phyloP scores from a whole-genome alignment of 768 basidiomycete genomes.

The Stropharia rugosoannulata region DNA sequence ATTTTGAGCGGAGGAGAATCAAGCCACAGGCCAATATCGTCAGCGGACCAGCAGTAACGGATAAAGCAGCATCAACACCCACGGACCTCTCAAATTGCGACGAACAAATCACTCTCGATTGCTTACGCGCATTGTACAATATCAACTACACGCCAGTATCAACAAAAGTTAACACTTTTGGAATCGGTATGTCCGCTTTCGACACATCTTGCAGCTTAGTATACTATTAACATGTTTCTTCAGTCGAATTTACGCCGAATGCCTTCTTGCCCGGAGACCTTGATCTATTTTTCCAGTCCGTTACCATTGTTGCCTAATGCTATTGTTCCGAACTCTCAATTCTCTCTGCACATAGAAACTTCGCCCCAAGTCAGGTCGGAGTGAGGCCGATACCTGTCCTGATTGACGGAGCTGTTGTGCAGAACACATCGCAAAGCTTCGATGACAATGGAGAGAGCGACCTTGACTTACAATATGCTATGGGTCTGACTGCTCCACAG shows the following conservation, averaged over 20 bases:
- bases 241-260: constrained; percentile 55
- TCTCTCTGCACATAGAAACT: constrained; percentile 25
- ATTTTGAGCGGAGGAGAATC: constrained; percentile 17
- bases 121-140: constrained; percentile 39
- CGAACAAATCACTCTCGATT: constrained; percentile 34
- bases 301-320: neutral
- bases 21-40: constrained; percentile 11
- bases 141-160: constrained; percentile 32
- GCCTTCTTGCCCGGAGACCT: constrained; percentile 43
- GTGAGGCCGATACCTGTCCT: constrained; percentile 32
- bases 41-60: constrained; percentile 19
- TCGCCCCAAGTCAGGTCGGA: constrained; percentile 36
- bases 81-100: constrained; percentile 26
- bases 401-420: constrained; percentile 42
- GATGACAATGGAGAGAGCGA: constrained; percentile 53
- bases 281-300: constrained; percentile 38
- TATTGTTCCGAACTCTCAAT: neutral
- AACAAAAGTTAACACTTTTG: constrained; percentile 34
- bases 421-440: constrained; percentile 38
- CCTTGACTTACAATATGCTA: constrained; percentile 58
- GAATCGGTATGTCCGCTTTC: constrained; percentile 28
- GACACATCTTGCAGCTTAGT: neutral
- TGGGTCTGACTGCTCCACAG: constrained; percentile 42
- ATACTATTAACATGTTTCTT: neutral
- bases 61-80: constrained; percentile 17